Percentiles rank a stretch among this genome's conserved stretches.
Evolutionary conservation across 148 eudicot genomes (phyloP).

Genomic region (Camellia granthamiana): DNA sequence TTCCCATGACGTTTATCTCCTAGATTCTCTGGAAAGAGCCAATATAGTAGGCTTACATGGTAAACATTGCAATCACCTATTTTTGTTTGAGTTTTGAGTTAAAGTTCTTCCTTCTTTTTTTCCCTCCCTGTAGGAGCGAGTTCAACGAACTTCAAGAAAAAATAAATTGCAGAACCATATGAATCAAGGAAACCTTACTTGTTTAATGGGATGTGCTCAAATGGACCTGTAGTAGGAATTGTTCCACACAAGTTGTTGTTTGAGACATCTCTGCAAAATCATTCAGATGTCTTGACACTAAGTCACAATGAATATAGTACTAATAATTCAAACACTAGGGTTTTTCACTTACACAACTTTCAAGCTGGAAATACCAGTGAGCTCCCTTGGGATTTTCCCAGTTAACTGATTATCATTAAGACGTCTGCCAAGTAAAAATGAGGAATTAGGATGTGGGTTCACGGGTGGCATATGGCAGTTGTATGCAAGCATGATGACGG

Average conservation of each 20-base stretch:
- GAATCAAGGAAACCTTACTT: constrained; percentile 51
- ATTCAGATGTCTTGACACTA: background rate
- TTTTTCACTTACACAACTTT: constrained; percentile 97
- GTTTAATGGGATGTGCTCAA: constrained; percentile 81
- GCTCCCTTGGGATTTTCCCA: constrained; percentile 77
- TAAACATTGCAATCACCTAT: no score
- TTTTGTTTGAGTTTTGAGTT: no score
- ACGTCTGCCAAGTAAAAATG: constrained; percentile 50
- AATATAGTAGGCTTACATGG: no score
- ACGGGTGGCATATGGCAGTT: background rate
- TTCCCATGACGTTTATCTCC: no score
- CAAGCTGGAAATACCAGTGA: constrained; percentile 56
- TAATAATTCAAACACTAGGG: background rate
- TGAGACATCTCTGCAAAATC: constrained; percentile 60
- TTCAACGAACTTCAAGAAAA: background rate
- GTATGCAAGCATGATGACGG: background rate
- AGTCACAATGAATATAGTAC: background rate
- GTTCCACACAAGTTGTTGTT: constrained; percentile 86
- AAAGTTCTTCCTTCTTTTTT: no score
- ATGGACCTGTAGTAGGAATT: constrained; percentile 81
- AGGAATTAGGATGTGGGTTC: background rate
- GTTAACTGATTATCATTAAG: constrained; percentile 68
- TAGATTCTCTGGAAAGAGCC: no score
- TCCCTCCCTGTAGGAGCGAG: no score
- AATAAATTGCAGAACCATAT: background rate